Conservation (phyloP, 345 rosid species). For the Ceriops zippeliana region DNA sequence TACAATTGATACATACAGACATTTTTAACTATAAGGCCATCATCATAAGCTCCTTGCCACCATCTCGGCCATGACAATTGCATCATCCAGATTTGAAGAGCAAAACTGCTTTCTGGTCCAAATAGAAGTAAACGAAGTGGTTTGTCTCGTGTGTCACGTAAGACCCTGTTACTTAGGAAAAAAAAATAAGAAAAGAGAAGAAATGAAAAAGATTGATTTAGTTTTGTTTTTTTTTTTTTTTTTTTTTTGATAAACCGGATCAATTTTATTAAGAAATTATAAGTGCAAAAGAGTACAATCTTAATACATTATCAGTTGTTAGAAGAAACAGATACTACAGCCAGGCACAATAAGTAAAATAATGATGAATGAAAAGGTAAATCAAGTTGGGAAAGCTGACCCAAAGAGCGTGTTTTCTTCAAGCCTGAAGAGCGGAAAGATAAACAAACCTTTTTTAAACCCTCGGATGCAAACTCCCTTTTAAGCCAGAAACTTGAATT, state of each 20-base stretch:
- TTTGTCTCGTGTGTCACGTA: conserved; percentile 97
- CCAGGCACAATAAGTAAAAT: no score
- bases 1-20: conserved; percentile 32
- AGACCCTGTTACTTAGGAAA: conserved; percentile 50
- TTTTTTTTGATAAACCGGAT: no score
- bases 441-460: no score
- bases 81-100: conserved; percentile 85
- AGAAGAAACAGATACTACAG: no score
- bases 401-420: neutral
- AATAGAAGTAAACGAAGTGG: conserved; percentile 91
- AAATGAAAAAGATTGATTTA: neutral
- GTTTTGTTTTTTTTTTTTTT: no score
- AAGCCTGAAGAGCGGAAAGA: neutral
- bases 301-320: no score
- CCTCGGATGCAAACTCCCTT: no score
- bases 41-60: conserved; percentile 1
- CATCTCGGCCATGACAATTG: neutral
- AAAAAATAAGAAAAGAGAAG: neutral
- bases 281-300: no score
- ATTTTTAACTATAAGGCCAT: conserved; percentile 15
- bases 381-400: no score
- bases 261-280: no score
- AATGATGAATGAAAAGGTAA: no score
- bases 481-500: no score
- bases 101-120: conserved; percentile 89